Conservation (phyloP, 176 grass and related monocot species). For the Eleusine indica region DNA sequence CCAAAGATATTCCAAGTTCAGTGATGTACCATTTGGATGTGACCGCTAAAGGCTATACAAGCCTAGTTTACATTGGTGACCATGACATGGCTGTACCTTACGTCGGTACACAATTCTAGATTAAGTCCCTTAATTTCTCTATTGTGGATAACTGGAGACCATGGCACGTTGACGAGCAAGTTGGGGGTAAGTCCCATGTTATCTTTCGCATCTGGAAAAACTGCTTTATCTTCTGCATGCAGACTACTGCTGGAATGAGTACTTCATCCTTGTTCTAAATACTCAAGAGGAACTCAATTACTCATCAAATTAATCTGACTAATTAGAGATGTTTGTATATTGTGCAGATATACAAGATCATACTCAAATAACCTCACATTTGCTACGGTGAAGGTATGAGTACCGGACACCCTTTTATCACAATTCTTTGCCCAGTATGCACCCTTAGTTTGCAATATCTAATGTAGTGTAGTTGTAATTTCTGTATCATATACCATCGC, state of each 20-base stretch:
- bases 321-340: not conserved
- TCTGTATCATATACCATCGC: not conserved
- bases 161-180: conserved; percentile 64
- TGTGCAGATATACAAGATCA: conserved; percentile 51
- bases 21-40: conserved; percentile 58
- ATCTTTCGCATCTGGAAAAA: not conserved
- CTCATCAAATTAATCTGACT: not conserved
- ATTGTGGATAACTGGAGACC: conserved; percentile 58
- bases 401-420: not conserved
- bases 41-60: conserved; percentile 51
- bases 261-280: not conserved
- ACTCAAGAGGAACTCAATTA: not conserved
- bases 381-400: conserved; percentile 56
- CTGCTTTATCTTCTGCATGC: not conserved
- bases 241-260: not conserved
- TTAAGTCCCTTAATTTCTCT: conserved; percentile 59
- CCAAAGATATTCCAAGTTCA: conserved; percentile 46
- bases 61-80: conserved; percentile 66
- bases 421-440: not conserved
- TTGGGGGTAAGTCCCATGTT: conserved; percentile 54
- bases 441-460: too few species aligned
- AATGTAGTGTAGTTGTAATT: too few species aligned
- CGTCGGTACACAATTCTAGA: conserved; percentile 66
- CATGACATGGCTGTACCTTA: conserved; percentile 56
- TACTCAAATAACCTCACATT: conserved; percentile 77